phyloP scores from a whole-genome alignment of 2,329 filamentous ascomycete species.

The Diaporthe sp. region DNA sequence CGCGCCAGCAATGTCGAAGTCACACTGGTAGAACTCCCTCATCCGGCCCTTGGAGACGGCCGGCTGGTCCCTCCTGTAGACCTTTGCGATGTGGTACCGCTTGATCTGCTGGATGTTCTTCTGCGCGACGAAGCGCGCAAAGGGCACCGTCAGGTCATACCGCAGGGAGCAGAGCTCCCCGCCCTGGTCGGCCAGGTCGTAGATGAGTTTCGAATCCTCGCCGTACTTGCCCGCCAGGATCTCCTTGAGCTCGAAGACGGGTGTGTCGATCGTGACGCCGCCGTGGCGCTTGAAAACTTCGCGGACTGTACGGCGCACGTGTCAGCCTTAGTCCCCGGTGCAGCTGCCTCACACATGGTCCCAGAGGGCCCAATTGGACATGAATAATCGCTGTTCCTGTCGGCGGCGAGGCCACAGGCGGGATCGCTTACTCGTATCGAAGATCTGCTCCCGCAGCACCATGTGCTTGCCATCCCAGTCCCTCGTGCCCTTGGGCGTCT shows the following conservation, averaged over 20 bases:
- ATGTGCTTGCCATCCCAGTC: slow-evolving; percentile 47
- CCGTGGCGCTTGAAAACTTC: slow-evolving; percentile 88
- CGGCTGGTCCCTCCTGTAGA: slow-evolving; percentile 79
- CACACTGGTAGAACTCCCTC: slow-evolving; percentile 97
- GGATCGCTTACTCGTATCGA: slow-evolving; percentile 42
- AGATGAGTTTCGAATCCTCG: slow-evolving; percentile 93
- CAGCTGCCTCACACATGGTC: not conserved
- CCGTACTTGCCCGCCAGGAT: slow-evolving; percentile 92
- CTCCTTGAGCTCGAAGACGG: slow-evolving; percentile 88
- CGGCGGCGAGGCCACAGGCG: not conserved
- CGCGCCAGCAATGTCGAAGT: slow-evolving; percentile 92
- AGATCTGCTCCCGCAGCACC: slow-evolving; percentile 47
- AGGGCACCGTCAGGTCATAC: slow-evolving; percentile 91
- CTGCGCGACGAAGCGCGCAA: slow-evolving; percentile 95
- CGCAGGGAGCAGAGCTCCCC: slow-evolving; percentile 87
- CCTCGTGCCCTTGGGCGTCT: slow-evolving; percentile 49
- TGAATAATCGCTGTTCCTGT: not conserved
- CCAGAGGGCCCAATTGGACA: not conserved
- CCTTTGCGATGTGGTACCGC: slow-evolving; percentile 93
- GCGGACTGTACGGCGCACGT: slow-evolving; percentile 68
- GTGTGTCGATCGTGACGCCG: slow-evolving; percentile 83
- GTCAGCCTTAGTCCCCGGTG: not conserved
- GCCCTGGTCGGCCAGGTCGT: slow-evolving; percentile 89
- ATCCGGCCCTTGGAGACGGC: slow-evolving; percentile 93
- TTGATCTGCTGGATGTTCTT: slow-evolving; percentile 86